Evolutionary conservation across 129 eudicot genomes (phyloP), one percentile per base, ranked within the genome.

Genomic region (Centaurea solstitialis): DNA sequence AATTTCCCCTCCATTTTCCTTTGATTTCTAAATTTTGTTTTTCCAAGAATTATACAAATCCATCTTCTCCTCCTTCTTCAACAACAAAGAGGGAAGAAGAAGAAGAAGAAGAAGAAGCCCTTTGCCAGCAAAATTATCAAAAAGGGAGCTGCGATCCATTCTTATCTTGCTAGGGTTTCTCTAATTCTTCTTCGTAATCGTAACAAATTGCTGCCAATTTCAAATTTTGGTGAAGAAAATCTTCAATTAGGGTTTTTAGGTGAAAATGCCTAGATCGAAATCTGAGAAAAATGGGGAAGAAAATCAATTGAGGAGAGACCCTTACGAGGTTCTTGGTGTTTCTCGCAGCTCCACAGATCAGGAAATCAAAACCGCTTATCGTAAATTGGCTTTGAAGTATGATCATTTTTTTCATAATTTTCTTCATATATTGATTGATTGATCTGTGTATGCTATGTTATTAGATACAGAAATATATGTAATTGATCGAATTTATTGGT

Each of bases 321-420:
- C 98, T 26, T 93, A 93, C 35, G 98, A 93, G 78, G 96, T 93
- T 75, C 92, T 93, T 74, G 93, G 98, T 41, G 98, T 90, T 68
- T 81, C 86, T 70, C 86, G 84, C 17, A 89, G 80, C 86, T 89
- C 96, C 70, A 84, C 98, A 0, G 93, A 90, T 87, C 98, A 93
- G 70, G 85, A 93, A 89, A 87, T 93, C 76, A 93, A 93, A 84
- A 78, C 82, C 71, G 93, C 98, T 59, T 93, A 93, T 62, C 86
- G 98, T 41, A 93, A 93, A 86, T 79, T 93, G 81, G 98, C 98
- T 75, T 86, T 93, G 47, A 93, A 90, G 98, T 93, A 89, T 23
- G 45, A 28, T 62, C 0, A 18, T 33, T 45, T 24, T 35, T 68
- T 26, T 26, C n/a, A n/a, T n/a, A n/a, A n/a, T 26, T 26, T 26